phyloP scores from a whole-genome alignment of 129 eudicot species.

The Artemisia argyi region DNA sequence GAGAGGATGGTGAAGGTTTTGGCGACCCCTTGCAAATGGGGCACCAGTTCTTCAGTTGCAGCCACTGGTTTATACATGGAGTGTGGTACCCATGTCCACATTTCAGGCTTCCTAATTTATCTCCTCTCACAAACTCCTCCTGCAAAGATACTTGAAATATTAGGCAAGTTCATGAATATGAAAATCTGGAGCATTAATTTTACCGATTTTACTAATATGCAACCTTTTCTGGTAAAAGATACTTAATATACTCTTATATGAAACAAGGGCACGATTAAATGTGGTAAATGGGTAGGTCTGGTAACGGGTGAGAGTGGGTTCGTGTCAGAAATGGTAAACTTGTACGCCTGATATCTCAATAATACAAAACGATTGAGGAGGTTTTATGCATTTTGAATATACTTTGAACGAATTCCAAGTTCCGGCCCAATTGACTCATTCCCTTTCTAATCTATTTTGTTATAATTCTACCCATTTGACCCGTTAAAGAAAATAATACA shows the following conservation, averaged over 20 bases:
- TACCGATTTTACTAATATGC: neutral
- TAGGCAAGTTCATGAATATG: neutral
- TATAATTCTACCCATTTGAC: neutral
- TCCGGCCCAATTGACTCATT: neutral
- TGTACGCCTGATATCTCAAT: neutral
- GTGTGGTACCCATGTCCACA: slow-evolving; percentile 78
- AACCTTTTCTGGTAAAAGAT: neutral
- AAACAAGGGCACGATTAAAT: neutral
- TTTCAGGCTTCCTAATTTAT: slow-evolving; percentile 60
- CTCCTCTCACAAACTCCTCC: slow-evolving; percentile 78
- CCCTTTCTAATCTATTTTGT: slow-evolving; percentile 4
- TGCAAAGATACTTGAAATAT: slow-evolving; percentile 30
- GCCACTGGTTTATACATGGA: slow-evolving; percentile 71
- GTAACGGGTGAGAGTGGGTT: neutral
- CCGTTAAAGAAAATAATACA: neutral
- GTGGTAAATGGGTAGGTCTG: neutral
- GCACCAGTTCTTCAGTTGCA: slow-evolving; percentile 87
- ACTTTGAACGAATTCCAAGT: neutral
- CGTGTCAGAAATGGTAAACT: neutral
- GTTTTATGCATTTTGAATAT: slow-evolving; percentile 2
- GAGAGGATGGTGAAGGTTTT: neutral
- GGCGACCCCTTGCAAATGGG: slow-evolving; percentile 82
- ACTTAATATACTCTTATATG: too few relatives aligned
- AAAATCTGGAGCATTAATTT: neutral
- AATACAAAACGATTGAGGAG: neutral